Base-by-base conservation (phyloP, 2,329 filamentous ascomycete species). In the Aspergillus chevalieri region DNA sequence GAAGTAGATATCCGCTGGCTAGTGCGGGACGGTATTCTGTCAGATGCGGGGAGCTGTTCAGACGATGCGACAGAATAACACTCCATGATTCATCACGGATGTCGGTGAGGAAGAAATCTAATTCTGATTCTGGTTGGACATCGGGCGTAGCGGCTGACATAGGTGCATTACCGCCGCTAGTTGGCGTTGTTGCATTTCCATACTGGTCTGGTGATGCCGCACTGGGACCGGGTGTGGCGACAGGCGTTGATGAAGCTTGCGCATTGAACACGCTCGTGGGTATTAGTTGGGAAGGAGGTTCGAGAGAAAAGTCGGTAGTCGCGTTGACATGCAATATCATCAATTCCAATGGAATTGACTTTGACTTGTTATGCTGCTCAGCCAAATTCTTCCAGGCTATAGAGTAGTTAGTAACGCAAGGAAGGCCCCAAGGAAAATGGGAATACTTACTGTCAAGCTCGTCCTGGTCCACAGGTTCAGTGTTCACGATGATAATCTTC, bases 61-160 rank as follows among this genome's bases (percentile, higher is more conserved):
- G 57, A 24, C 69, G 73, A 57, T 78, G 77, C 0, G 75, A 75
- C 49, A 84, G 69, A 17, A 82, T 71, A 6, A 83, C 65, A 28
- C 72, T 74, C 79, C 80, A 84, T 1, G 78, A 78, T 54, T 85
- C 81, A 58, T 85, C 81, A 19, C 74, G 74, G 15, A 76, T 65
- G 57, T 85, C 81, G 36, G 80, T 65, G 9, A 85, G 74, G 8
- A 78, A 71, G 2, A 79, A 75, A 46, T 84, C 81, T 0, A 74
- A 72, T 50, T 84, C 81, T 21, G 72, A 53, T 64, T 78, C 65
- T 19, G 63, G 52, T 9, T 64, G 58, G 6, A 64, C 53, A 1
- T 70, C 65, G 14, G 69, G 59, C 7, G 63, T 64, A 24, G 63
- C 48, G 17, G 67, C 69, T 54, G 64, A 74, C 12, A 72, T 71